phyloP scores from a whole-genome alignment of 208 protist genomes.

The Porcisia hertigi region DNA sequence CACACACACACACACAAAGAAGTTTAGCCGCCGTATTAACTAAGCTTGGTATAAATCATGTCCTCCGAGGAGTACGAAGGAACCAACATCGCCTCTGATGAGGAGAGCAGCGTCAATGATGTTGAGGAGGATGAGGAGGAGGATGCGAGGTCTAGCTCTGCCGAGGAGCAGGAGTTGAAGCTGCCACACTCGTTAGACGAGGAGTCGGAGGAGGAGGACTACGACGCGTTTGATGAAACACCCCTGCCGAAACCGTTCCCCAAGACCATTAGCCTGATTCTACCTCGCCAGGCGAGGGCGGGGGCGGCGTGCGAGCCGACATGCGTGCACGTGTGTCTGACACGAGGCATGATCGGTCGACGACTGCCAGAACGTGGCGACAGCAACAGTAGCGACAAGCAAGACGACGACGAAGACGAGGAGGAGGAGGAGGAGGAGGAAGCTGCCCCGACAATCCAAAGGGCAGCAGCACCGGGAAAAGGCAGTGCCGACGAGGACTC shows the following conservation, averaged over 20 bases:
- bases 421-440: neutral
- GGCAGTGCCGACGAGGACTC: neutral
- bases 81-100: neutral
- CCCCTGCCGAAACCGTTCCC: conserved; percentile 26
- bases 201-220: conserved; percentile 24
- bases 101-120: neutral
- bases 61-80: conserved; percentile 16
- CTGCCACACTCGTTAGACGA: neutral
- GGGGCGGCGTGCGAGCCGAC: conserved; percentile 4
- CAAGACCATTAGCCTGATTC: conserved; percentile 12
- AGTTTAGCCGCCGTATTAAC: too few relatives aligned
- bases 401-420: conserved; percentile 14
- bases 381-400: neutral
- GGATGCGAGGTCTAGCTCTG: neutral
- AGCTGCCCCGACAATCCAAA: neutral
- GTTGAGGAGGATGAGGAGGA: conserved; percentile 31
- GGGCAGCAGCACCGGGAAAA: neutral
- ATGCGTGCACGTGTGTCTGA: conserved; percentile 28
- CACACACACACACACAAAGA: neutral
- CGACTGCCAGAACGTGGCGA: neutral
- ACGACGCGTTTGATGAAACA: conserved; percentile 9
- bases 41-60: neutral
- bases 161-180: conserved; percentile 4
- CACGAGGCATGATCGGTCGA: conserved; percentile 18
- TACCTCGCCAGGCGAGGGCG: neutral